Evolutionary conservation across 345 rosid species (phyloP).

Genomic region (rapeseed (Brassica napus)): Da-Ae NC_063450.1:36939501-36940000

Average conservation of each 20-base stretch:
- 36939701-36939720: neutral
- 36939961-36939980: constrained; percentile 89
- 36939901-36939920: constrained; percentile 76
- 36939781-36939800: neutral
- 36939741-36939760: neutral
- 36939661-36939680: constrained; percentile 8
- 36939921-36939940: constrained; percentile 74
- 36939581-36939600: constrained; percentile 91
- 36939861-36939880: constrained; percentile 83
- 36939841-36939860: constrained; percentile 5
- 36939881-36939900: constrained; percentile 93
- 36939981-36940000: constrained; percentile 99
- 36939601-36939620: constrained; percentile 92
- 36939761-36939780: neutral
- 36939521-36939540: constrained; percentile 79
- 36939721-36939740: constrained; percentile 13
- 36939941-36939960: constrained; percentile 71
- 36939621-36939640: constrained; percentile 29
- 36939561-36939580: constrained; percentile 78
- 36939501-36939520: constrained; percentile 90
- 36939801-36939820: constrained; percentile 7
- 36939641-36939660: constrained; percentile 17
- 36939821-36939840: constrained; percentile 9
- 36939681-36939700: neutral
- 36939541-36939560: constrained; percentile 71